Conservation (phyloP, 225 moss, liverwort and hornwort genomes). For the Marchantia polymorpha region DNA sequence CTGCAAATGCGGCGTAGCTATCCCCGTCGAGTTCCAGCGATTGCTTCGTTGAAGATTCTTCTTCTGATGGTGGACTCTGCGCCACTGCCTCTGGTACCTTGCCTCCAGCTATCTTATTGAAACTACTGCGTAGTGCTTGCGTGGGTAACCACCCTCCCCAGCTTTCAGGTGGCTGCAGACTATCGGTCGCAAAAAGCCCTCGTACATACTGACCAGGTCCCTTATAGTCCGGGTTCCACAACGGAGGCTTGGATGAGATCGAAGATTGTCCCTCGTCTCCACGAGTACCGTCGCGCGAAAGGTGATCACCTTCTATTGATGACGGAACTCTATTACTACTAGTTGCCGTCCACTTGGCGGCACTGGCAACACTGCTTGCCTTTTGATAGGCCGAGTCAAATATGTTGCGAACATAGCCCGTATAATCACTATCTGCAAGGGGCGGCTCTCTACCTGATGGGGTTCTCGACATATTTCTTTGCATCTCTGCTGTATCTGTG, state of each 20-base stretch:
- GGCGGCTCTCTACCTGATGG: slow-evolving; percentile 23
- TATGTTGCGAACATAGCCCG: slow-evolving; percentile 41
- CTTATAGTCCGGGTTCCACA: slow-evolving; percentile 12
- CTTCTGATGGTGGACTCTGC: slow-evolving; percentile 7
- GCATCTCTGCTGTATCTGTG: slow-evolving; percentile 25
- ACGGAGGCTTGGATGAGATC: too few relatives aligned
- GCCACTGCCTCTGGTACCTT: slow-evolving; percentile 16
- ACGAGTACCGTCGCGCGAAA: background rate
- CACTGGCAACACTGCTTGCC: slow-evolving; percentile 36
- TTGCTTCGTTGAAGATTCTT: slow-evolving; percentile 18
- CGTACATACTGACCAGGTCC: slow-evolving; percentile 33
- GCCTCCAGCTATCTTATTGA: slow-evolving; percentile 24
- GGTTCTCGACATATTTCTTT: slow-evolving; percentile 20
- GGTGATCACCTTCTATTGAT: slow-evolving; percentile 12
- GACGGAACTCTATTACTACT: slow-evolving; percentile 6
- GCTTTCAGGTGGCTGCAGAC: slow-evolving; percentile 11
- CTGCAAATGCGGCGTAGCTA: slow-evolving; percentile 33
- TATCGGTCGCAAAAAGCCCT: slow-evolving; percentile 24
- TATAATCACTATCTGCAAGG: slow-evolving; percentile 28
- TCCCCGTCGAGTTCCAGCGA: slow-evolving; percentile 34
- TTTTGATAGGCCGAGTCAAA: slow-evolving; percentile 44
- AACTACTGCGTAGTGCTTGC: slow-evolving; percentile 22
- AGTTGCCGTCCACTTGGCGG: slow-evolving; percentile 36
- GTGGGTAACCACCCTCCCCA: slow-evolving; percentile 36
- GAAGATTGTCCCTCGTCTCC: background rate